Base-by-base conservation (phyloP, 2,329 filamentous ascomycete species). In the Chrysoporthe puriensis region DNA sequence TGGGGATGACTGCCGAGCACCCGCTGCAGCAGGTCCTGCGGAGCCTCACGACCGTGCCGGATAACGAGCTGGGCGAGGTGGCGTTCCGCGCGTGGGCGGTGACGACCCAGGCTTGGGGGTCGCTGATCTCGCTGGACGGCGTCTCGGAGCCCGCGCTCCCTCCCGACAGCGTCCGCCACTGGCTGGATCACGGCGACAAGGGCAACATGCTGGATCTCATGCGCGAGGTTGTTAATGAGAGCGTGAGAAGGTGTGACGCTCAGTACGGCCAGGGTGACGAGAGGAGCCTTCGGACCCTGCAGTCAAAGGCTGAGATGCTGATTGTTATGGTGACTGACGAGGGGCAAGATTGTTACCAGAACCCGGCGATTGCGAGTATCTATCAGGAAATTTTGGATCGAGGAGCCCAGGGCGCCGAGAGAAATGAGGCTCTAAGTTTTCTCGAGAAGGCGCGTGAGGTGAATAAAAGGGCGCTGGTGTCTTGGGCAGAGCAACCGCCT, bases 21-120 rank as follows among this genome's bases (percentile, higher is more conserved):
- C 64, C 64, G 4, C 46, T 66, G 5, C 58, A 58, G 16, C 58
- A 44, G 9, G 46, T 66, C 58, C 60, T 66, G 58, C 58, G 54
- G n/a, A 54, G 58, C 46, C 64, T 66, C 2, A 57, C 64, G 1
- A 2, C 5, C 8, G 64, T 66, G 11, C 48, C 57, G 6, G 18
- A 44, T 40, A 16, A 9, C 26, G 64, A 66, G 13, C 46, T 66
- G 58, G 34, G 40, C 32, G 64, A 66, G 58, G 64, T 66, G 46
- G 40, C 64, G 18, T 62, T 62, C 57, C 50, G 64, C 21, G 64
- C 64, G 3, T 66, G 64, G 64, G 59, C 50, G 3, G 64, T 66
- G 14, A 62, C 58, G 9, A 52, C 56, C 4, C 64, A 66, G 26
- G 64, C 64, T 2, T 66, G 64, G 64, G 32, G 32, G 32, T 16